Evolutionary conservation across 192 early-diverging fungal species (phyloP).

Genomic region (Rhizoclosmatium sp.): DNA sequence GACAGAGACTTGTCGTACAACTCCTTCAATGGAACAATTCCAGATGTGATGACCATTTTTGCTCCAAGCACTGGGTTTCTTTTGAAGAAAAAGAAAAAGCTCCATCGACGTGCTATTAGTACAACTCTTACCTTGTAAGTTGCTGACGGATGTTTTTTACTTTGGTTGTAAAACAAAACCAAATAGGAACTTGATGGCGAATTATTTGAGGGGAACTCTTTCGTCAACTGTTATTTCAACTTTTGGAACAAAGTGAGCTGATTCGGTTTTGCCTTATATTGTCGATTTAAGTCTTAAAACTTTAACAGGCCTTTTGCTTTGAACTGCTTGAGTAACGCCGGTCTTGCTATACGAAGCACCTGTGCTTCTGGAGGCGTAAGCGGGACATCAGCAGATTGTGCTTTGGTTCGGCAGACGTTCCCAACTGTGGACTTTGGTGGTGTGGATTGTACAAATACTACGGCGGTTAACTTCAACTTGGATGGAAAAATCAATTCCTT

Average conservation of each 20-base stretch:
- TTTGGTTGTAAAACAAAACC: too few relatives aligned
- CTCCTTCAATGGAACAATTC: not conserved
- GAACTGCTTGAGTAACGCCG: not conserved
- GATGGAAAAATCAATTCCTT: not conserved
- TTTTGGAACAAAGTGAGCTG: not conserved
- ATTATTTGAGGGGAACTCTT: constrained; percentile 3
- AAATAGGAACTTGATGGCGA: not conserved
- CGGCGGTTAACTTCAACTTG: not conserved
- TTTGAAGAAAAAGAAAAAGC: too few relatives aligned
- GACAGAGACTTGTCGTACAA: not conserved
- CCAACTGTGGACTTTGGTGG: not conserved
- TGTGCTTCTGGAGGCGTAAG: not conserved
- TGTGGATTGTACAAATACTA: not conserved
- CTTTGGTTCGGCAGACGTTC: not conserved
- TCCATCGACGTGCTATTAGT: too few relatives aligned
- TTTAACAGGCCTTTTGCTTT: not conserved
- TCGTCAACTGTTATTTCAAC: not conserved
- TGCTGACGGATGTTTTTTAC: too few relatives aligned
- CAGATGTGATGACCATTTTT: too few relatives aligned
- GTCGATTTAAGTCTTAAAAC: too few relatives aligned
- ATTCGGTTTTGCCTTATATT: not conserved
- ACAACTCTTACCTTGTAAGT: too few relatives aligned
- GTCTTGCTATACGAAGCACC: not conserved
- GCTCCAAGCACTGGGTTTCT: too few relatives aligned
- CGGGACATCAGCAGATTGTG: not conserved